phyloP scores from a whole-genome alignment of 2,329 filamentous ascomycete species.

The Colletotrichum karsti region DNA sequence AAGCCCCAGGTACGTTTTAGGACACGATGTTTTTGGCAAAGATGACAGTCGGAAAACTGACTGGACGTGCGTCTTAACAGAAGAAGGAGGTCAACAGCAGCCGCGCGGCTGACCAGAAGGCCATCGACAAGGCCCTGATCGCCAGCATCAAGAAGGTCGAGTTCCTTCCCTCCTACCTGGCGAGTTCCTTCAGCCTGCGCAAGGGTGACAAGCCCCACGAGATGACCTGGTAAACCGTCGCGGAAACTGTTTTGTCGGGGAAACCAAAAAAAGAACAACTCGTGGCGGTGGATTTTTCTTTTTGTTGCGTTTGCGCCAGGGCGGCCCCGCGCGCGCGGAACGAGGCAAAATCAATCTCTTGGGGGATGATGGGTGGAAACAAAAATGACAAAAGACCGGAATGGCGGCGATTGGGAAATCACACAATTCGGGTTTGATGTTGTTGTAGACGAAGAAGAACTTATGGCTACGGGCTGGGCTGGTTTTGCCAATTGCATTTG shows the following conservation, averaged over 20 bases:
- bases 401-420: conserved; percentile 16
- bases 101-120: conserved; percentile 97
- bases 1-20: conserved; percentile 85
- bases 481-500: conserved; percentile 73
- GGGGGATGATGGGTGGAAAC: background rate
- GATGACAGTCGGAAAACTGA: conserved; percentile 33
- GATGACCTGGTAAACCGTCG: conserved; percentile 90
- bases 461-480: conserved; percentile 48
- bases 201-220: conserved; percentile 99
- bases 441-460: conserved; percentile 30
- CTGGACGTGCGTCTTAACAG: conserved; percentile 56
- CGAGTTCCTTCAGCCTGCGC: conserved; percentile 96
- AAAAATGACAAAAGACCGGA: too few species aligned
- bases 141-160: conserved; percentile 99
- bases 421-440: conserved; percentile 15
- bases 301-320: too few species aligned
- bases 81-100: conserved; percentile 96
- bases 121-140: conserved; percentile 95
- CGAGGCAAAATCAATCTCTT: too few species aligned
- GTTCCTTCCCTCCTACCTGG: conserved; percentile 91
- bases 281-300: background rate
- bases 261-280: too few species aligned
- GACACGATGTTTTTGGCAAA: background rate
- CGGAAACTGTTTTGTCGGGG: conserved; percentile 6
- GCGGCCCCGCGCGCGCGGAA: too few species aligned